Base-by-base conservation (phyloP, 163 green algal genomes). In the Scenedesmus sp. region DNA sequence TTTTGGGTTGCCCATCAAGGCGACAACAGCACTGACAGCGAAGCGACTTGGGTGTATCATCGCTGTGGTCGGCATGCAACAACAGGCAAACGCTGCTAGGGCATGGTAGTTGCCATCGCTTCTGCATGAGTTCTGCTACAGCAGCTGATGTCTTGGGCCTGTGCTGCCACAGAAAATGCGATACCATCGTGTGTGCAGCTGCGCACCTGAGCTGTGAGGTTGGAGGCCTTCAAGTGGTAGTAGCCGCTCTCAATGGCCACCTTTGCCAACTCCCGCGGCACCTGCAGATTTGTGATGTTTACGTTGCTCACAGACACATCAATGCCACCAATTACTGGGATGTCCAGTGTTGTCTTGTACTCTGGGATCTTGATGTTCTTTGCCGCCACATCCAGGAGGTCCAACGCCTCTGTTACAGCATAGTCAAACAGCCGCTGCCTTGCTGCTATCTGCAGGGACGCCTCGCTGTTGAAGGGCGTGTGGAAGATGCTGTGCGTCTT, bases 401-500 rank as follows among this genome's bases (percentile, higher is more conserved):
- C 70, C 26, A 94, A 35, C 3, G 42, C 92, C 56, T 92, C 53
- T 40, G n/a, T 35, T 6, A 92, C 88, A 56, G 92, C 92, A 59
- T 93, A 94, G 53, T 94, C 92, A 90, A 94, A 93, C 40, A 94
- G 89, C 53, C 20, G n/a, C 89, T 94, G 92, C 20, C 92, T 73
- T 43, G 92, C 89, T 15, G 85, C 92, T 37, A 94, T 70, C 42
- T 94, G 88, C 26, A 94, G 68, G 46, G 91, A 94, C 61, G 72
- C 87, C 51, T 91, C 87, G 78, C 87, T 87, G 42, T 91, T 91
- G 79, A 87, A 91, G 4, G 87, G 87, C 0, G 37, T 83, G 88
- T 92, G 88, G 24, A 76, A 10, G 33, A 89, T 80, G 73, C 49
- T 70, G 6, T 12, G 80, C n/a, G 16, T 49, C 24, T 53, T 22